Base-by-base conservation (phyloP, 805 yeast genomes). In the Pichia gijzeniarum region DNA sequence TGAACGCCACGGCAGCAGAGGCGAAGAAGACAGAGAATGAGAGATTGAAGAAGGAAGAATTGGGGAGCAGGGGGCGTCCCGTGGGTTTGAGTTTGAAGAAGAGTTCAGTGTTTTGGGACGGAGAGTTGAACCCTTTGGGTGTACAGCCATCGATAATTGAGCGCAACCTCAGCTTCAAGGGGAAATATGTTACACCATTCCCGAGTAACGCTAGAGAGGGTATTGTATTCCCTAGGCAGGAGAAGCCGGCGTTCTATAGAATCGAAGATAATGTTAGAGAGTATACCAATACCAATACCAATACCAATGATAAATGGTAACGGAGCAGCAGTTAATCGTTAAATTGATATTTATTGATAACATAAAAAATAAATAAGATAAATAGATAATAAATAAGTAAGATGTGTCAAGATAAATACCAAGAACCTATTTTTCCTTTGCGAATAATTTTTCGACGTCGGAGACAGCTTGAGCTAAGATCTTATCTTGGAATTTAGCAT, bases 401-500 rank as follows among this genome's bases (percentile, higher is more conserved):
- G 37, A 16, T 30, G 33, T 40, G 47, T 30, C 19, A 16, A 35
- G 39, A 31, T 41, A 38, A 35, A 18, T 28, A 12, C 16, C 14
- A 21, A 16, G 9, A 13, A 42, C 14, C 51, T 53, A 59, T 54
- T 56, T 53, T 54, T 64, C 64, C 58, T 64, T 64, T 45, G 68
- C 65, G 59, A 88, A 88, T 68, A 85, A 71, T 69, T 79, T 83
- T 80, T 93, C 99, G 60, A 91, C 77, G 63, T 93, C 98, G 61
- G 85, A 76, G 58, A 93, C 83, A 57, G 97, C 80, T 76, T 93
- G 97, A 62, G 80, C 78, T 69, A 93, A 83, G 46, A 88, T 84
- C 69, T 74, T 83, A 57, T 88, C 95, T 78, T 91, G 97, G 85
- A 90, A 88, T 75, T 86, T 86, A 51, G 95, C 80, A 72, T 84